These are phyloP conservation scores for Cadophora luteo-olivacea DNA, from an alignment of 2,329 filamentous ascomycete species.

Conservation along the genomic window DNA sequence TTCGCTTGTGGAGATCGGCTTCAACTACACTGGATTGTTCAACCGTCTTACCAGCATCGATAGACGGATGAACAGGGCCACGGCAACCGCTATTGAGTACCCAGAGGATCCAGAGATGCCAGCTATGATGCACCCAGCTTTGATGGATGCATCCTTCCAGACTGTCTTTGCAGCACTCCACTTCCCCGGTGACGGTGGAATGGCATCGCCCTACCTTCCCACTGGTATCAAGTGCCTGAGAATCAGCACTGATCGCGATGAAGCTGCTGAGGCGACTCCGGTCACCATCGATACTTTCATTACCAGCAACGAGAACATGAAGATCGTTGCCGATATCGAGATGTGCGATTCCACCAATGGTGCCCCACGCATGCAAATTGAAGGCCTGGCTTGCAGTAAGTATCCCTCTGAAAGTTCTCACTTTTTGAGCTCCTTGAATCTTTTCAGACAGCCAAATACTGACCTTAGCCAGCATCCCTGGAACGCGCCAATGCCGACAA, in stretches of 20 bases:
- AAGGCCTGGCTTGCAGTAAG: constrained; percentile 24
- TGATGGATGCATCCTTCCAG: constrained; percentile 62
- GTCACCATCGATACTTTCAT: constrained; percentile 26
- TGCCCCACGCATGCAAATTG: constrained; percentile 23
- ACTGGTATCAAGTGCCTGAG: constrained; percentile 26
- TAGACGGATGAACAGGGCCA: constrained; percentile 46
- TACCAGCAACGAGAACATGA: constrained; percentile 28
- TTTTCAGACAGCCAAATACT: neutral
- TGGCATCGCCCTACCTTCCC: constrained; percentile 23
- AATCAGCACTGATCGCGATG: constrained; percentile 27
- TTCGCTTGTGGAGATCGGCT: constrained; percentile 23
- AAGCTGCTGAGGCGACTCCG: constrained; percentile 19
- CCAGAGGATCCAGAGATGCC: constrained; percentile 27
- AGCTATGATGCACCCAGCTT: constrained; percentile 54
- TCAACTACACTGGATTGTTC: constrained; percentile 26
- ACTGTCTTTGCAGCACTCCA: constrained; percentile 48
- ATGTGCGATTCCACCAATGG: constrained; percentile 23
- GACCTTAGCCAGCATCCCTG: constrained; percentile 3
- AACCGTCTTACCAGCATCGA: constrained; percentile 24
- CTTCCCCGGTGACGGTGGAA: constrained; percentile 25
- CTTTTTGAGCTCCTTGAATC: neutral
- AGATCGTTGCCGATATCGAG: constrained; percentile 25
- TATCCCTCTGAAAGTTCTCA: neutral
- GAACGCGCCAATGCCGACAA: constrained; percentile 26
- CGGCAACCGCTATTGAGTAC: constrained; percentile 24